These are phyloP conservation scores for Bertia moriformis DNA, from an alignment of 2,329 filamentous ascomycete species.

Conservation along the genomic window DNA sequence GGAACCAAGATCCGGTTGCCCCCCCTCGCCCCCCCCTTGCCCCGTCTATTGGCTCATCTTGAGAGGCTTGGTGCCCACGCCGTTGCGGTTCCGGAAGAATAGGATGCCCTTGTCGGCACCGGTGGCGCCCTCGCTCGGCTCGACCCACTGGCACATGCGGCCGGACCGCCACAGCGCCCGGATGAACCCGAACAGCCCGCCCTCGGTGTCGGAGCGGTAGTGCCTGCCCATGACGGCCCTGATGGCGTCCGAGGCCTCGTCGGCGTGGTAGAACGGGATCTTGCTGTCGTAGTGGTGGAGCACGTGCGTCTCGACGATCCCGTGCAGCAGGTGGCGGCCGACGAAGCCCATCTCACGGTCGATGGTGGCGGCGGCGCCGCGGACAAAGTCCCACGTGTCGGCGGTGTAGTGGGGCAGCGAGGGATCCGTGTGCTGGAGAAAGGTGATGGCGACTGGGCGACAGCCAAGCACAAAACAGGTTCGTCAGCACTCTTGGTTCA, in stretches of 20 bases:
- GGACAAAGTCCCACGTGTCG: constrained; percentile 80
- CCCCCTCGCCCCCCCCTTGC: too few species aligned
- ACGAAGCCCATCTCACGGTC: constrained; percentile 96
- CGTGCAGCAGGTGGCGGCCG: constrained; percentile 78
- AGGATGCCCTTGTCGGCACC: constrained; percentile 73
- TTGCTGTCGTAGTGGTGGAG: constrained; percentile 94
- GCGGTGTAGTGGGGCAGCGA: constrained; percentile 82
- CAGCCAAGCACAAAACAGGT: too few species aligned
- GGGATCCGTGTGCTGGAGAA: constrained; percentile 91
- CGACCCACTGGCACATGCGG: constrained; percentile 91
- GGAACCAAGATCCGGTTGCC: too few species aligned
- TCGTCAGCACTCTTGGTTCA: too few species aligned
- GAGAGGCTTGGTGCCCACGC: constrained; percentile 47
- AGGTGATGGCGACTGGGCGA: constrained; percentile 95
- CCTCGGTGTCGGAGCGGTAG: constrained; percentile 69
- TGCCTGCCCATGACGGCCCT: constrained; percentile 88
- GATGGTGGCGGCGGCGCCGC: constrained; percentile 86
- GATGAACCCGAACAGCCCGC: constrained; percentile 70
- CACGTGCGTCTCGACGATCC: constrained; percentile 94
- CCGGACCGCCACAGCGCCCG: constrained; percentile 67
- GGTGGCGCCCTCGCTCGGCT: constrained; percentile 68
- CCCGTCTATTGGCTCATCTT: too few species aligned
- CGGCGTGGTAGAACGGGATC: constrained; percentile 93
- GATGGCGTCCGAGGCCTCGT: constrained; percentile 88
- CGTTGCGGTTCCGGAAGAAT: constrained; percentile 93